A percentile compares a stretch with the other conserved stretches of the same genome.
Evolutionary conservation across 2,329 filamentous ascomycete species (phyloP).

Genomic region (Mollisia scopiformis): DNA sequence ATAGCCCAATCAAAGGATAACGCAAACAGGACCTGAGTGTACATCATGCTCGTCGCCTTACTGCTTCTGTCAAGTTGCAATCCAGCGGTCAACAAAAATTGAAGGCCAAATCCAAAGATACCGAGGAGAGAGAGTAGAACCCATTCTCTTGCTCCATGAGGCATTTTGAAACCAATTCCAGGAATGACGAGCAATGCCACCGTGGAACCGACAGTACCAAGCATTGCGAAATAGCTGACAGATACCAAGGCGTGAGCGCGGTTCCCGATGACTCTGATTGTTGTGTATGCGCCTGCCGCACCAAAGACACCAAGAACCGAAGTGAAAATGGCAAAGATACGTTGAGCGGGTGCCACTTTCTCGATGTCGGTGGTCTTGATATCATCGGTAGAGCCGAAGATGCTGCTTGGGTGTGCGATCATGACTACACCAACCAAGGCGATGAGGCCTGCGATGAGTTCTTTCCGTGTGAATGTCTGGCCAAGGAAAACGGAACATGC

Average conservation of each 20-base stretch:
- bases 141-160: constrained; percentile 54
- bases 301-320: constrained; percentile 80
- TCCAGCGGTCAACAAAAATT: constrained; percentile 83
- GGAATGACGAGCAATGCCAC: constrained; percentile 49
- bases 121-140: constrained; percentile 70
- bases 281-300: constrained; percentile 72
- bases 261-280: constrained; percentile 78
- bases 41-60: constrained; percentile 63
- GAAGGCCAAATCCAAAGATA: constrained; percentile 77
- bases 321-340: constrained; percentile 67
- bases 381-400: constrained; percentile 27
- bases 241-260: constrained; percentile 82
- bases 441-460: constrained; percentile 75
- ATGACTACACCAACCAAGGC: constrained; percentile 81
- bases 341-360: constrained; percentile 26
- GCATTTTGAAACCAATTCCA: constrained; percentile 47
- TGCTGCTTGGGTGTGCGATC: constrained; percentile 66
- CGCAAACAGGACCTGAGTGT: constrained; percentile 72
- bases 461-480: constrained; percentile 76
- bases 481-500: constrained; percentile 74
- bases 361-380: constrained; percentile 19
- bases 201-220: constrained; percentile 69
- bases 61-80: constrained; percentile 49
- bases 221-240: constrained; percentile 80
- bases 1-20: constrained; percentile 35